A percentile compares a stretch with the other conserved stretches of the same genome.
These are phyloP conservation scores for Phytophthora multivora DNA, from an alignment of 352 stramenopile species.

Conservation along the genomic window DNA sequence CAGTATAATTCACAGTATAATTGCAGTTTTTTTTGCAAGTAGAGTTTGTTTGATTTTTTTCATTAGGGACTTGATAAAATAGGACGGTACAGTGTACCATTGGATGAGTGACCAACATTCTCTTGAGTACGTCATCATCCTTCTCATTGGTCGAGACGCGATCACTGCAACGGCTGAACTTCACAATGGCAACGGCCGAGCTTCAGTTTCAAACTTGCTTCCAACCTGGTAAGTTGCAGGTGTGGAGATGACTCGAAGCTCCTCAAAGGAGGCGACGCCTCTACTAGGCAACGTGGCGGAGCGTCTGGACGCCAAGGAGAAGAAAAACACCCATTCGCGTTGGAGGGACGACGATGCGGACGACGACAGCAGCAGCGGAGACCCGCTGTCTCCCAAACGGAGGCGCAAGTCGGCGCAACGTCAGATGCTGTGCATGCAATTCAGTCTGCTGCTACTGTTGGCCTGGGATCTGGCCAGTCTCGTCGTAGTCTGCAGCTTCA, in stretches of 20 bases:
- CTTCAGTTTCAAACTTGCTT: constrained; percentile 21
- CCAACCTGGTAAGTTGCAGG: too few species aligned
- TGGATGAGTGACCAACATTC: constrained; percentile 20
- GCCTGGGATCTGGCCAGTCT: constrained; percentile 57
- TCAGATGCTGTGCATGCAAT: constrained; percentile 71
- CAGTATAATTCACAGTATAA: constrained; percentile 29
- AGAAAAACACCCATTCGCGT: constrained; percentile 50
- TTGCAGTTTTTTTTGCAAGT: not conserved
- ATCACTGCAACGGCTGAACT: constrained; percentile 9
- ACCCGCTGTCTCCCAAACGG: constrained; percentile 19
- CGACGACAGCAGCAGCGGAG: constrained; percentile 4
- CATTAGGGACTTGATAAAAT: not conserved
- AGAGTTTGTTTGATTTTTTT: too few species aligned
- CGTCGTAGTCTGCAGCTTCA: constrained; percentile 55
- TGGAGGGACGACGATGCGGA: constrained; percentile 53
- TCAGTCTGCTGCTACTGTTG: constrained; percentile 67
- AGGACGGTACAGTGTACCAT: not conserved
- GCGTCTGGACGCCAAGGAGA: constrained; percentile 26
- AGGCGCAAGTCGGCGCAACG: constrained; percentile 40
- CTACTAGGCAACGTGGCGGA: constrained; percentile 36
- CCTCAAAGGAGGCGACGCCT: constrained; percentile 39
- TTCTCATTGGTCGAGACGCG: constrained; percentile 2
- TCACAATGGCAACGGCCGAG: constrained; percentile 6
- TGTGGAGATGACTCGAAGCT: constrained; percentile 4
- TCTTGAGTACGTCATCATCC: constrained; percentile 13